Base-by-base conservation (phyloP, 768 basidiomycete species). In the Mycena latifolia region DNA sequence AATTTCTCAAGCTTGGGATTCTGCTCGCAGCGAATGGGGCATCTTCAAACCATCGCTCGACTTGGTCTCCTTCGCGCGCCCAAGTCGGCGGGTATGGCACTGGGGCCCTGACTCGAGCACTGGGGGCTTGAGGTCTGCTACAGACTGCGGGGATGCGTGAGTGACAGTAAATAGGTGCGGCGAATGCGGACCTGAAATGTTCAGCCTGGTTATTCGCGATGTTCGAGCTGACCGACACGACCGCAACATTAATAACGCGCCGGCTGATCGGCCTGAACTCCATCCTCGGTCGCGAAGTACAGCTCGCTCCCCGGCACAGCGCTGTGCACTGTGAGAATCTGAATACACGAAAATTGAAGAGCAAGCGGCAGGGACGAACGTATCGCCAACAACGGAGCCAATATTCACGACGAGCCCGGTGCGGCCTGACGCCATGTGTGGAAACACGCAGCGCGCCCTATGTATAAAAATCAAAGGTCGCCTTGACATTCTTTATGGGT, bases 221-320 rank as follows among this genome's bases (percentile, higher is more conserved):
- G 69, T 93, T 91, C 4, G 91, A 92, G 53, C 78, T 84, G 61
- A 94, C 81, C 4, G 84, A 80, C 9, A 89, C 92, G 0, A 92
- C 89, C 7, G 86, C 82, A 47, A 94, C 81, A 64, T 91, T 88
- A 73, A 93, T 79, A 45, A 94, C 91, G 25, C 85, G 79, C 62
- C 95, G 84, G 31, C 88, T 87, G 73, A 93, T 86, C 0, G 92
- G 91, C 45, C 81, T 84, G 76, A 88, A 88, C 72, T 95, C 93
- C 91, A 92, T 90, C 3, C 72, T 90, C 91, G 50, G 84, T 75
- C 0, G 88, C 85, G 29, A 79, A 80, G 69, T 91, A 91, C 18
- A 79, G 46, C 2, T 79, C 78, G 66, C 56, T 61, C 65, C 65
- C 61, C 5, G 65, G 65, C 15, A 61, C 60, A 6, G 60, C 59